These are phyloP conservation scores for Alternaria consortialis DNA, from an alignment of 2,329 filamentous ascomycete species.

Conservation along the genomic window DNA sequence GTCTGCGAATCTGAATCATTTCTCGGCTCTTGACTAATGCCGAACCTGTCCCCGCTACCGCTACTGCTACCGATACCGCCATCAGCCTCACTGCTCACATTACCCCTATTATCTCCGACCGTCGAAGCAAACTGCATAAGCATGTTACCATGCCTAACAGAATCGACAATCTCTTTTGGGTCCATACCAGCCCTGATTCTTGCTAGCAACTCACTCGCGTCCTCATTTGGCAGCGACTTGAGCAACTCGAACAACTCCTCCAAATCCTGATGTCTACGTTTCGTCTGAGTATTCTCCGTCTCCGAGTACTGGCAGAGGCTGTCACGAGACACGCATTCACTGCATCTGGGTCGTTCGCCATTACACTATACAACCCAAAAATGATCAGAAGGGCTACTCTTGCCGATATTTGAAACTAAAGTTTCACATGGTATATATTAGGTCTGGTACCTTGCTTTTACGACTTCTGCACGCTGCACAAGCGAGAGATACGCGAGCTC, in stretches of 20 bases:
- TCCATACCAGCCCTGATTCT: constrained; percentile 28
- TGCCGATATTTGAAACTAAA: neutral
- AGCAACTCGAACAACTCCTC: constrained; percentile 26
- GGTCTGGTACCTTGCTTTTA: constrained; percentile 27
- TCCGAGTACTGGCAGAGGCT: constrained; percentile 25
- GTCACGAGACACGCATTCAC: constrained; percentile 25
- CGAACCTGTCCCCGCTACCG: neutral
- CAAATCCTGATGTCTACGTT: constrained; percentile 25
- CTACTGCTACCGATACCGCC: neutral
- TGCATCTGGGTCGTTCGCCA: constrained; percentile 25
- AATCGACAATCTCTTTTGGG: constrained; percentile 24
- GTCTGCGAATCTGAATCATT: neutral
- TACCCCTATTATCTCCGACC: neutral
- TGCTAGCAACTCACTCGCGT: constrained; percentile 17
- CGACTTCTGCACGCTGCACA: constrained; percentile 29
- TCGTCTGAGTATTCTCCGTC: constrained; percentile 23
- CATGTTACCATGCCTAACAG: constrained; percentile 25
- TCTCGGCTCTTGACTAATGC: neutral
- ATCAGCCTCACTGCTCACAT: neutral
- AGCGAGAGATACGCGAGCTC: constrained; percentile 25
- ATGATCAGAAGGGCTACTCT: constrained; percentile 5
- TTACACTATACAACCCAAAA: constrained; percentile 20
- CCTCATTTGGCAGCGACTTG: constrained; percentile 19
- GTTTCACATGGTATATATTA: neutral
- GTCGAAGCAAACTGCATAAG: constrained; percentile 24